Evolutionary conservation across 2,329 filamentous ascomycete genomes (phyloP).

Genomic region (Ceratocystis papillata): DNA sequence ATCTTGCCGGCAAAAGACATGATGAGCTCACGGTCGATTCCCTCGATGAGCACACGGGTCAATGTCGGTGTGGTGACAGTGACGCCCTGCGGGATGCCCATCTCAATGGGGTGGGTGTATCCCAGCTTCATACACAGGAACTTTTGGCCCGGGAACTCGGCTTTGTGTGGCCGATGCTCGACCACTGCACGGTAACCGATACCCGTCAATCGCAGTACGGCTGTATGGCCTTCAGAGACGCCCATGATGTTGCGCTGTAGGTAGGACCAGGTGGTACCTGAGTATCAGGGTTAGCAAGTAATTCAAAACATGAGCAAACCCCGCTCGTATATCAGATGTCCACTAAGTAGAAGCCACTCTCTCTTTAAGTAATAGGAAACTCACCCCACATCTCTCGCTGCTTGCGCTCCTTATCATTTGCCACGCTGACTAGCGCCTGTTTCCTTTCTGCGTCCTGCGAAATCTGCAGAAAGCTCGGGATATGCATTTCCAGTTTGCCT

Average conservation of each 20-base stretch:
- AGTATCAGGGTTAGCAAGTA: neutral
- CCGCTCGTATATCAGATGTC: neutral
- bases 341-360: neutral
- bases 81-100: constrained; percentile 71
- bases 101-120: constrained; percentile 89
- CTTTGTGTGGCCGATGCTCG: constrained; percentile 58
- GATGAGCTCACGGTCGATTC: constrained; percentile 72
- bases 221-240: constrained; percentile 91
- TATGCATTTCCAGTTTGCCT: constrained; percentile 63
- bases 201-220: constrained; percentile 82
- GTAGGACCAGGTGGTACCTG: constrained; percentile 82
- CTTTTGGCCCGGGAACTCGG: constrained; percentile 68
- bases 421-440: constrained; percentile 58
- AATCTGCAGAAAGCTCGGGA: constrained; percentile 70
- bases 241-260: constrained; percentile 84
- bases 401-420: constrained; percentile 55
- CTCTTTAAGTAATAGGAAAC: constrained; percentile 26
- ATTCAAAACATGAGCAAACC: neutral
- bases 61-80: constrained; percentile 81
- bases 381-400: constrained; percentile 95
- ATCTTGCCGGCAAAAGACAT: constrained; percentile 88
- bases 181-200: constrained; percentile 94
- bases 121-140: constrained; percentile 92
- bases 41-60: constrained; percentile 82
- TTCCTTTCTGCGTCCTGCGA: constrained; percentile 52